Conservation (phyloP, 768 basidiomycete species). For the Terana coerulea region DNA sequence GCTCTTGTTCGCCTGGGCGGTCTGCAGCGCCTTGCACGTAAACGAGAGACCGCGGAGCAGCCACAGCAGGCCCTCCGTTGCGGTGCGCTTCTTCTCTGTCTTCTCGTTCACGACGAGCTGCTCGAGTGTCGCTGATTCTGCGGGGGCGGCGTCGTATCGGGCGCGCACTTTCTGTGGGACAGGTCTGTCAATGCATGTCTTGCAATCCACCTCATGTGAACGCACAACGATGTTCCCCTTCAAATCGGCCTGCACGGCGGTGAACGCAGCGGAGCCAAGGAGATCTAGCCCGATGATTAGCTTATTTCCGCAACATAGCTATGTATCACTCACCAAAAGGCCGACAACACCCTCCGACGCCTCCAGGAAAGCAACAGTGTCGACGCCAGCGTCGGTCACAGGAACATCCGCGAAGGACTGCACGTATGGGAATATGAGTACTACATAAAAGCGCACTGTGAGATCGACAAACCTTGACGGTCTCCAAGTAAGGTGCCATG, state of each 20-base stretch:
- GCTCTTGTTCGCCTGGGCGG: conserved; percentile 59
- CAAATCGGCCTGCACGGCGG: conserved; percentile 79
- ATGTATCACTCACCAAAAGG: conserved; percentile 68
- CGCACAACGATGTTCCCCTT: conserved; percentile 88
- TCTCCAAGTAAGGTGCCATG: conserved; percentile 77
- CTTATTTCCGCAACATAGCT: background rate
- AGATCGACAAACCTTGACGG: conserved; percentile 51
- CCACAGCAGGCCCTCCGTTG: conserved; percentile 94
- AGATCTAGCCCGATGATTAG: conserved; percentile 49
- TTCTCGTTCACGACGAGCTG: conserved; percentile 81
- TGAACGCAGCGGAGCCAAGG: conserved; percentile 81
- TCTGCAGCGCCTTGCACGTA: conserved; percentile 77
- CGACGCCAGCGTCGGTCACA: conserved; percentile 80
- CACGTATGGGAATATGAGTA: background rate
- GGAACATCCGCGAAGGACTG: conserved; percentile 95
- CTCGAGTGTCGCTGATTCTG: conserved; percentile 75
- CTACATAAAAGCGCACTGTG: background rate
- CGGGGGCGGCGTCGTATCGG: conserved; percentile 66
- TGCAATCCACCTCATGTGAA: conserved; percentile 2
- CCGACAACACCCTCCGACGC: conserved; percentile 86
- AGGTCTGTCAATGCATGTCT: background rate
- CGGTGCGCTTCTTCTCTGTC: conserved; percentile 78
- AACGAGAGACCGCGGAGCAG: conserved; percentile 88
- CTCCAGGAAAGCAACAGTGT: conserved; percentile 84
- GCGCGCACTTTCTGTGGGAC: conserved; percentile 78